These are phyloP conservation scores for Rusavskia elegans DNA, from an alignment of 495 filamentous ascomycete genomes.

Conservation along the genomic window DNA sequence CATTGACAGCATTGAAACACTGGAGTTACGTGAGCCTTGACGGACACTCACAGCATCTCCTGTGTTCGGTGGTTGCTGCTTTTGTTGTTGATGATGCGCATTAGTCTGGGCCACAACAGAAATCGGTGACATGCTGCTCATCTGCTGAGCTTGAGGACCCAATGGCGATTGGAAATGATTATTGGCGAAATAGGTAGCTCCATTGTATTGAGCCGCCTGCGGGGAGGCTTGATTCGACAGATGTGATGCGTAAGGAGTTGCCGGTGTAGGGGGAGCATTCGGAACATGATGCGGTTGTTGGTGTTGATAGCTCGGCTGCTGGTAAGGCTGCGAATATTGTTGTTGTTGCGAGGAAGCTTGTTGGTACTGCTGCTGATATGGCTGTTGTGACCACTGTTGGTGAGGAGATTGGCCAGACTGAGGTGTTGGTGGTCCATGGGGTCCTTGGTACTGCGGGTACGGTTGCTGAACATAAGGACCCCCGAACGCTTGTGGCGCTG, in stretches of 20 bases:
- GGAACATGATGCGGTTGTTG: slow-evolving; percentile 28
- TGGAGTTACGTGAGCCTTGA: background rate
- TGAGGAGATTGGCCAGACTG: slow-evolving; percentile 9
- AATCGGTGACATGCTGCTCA: background rate
- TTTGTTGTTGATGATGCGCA: background rate
- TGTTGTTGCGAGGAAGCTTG: slow-evolving; percentile 4
- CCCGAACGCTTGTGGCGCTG: slow-evolving; percentile 7
- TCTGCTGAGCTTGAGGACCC: background rate
- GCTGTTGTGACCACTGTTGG: slow-evolving; percentile 10
- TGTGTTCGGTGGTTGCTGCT: background rate
- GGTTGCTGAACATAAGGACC: slow-evolving; percentile 10
- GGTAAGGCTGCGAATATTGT: background rate
- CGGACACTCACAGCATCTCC: background rate
- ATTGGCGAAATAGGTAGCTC: background rate
- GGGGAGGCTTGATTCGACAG: slow-evolving; percentile 3
- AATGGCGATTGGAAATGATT: background rate
- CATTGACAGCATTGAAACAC: slow-evolving; percentile 1
- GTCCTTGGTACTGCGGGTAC: slow-evolving; percentile 13
- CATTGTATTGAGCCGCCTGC: slow-evolving; percentile 1
- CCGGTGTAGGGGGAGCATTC: slow-evolving; percentile 21
- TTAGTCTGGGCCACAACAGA: background rate
- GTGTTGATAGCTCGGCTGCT: slow-evolving; percentile 15
- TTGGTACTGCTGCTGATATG: slow-evolving; percentile 6
- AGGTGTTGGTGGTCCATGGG: slow-evolving; percentile 11
- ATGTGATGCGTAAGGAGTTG: background rate